These are phyloP conservation scores for Elsinoe arachidis DNA, from an alignment of 2,329 filamentous ascomycete species.

Conservation along the genomic window DNA sequence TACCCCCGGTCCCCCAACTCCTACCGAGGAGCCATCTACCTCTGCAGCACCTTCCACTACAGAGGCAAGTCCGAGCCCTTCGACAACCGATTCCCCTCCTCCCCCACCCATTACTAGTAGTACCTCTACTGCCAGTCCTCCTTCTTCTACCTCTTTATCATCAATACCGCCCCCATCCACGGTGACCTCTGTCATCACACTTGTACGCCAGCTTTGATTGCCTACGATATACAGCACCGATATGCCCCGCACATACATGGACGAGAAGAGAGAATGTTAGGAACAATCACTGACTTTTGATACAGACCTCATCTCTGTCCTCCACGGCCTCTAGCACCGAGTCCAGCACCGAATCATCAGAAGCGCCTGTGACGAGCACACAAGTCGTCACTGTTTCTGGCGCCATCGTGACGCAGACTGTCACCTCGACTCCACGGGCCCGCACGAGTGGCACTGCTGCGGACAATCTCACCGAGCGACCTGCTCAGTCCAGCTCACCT, in stretches of 20 bases:
- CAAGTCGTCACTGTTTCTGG: conserved; percentile 38
- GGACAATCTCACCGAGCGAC: conserved; percentile 17
- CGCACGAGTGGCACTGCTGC: conserved; percentile 15
- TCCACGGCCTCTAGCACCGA: conserved; percentile 1
- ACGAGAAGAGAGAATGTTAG: conserved; percentile 16
- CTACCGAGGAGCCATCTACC: conserved; percentile 18
- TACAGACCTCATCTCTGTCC: conserved; percentile 18
- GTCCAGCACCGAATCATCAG: neutral
- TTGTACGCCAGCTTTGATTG: conserved; percentile 10
- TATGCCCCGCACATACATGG: conserved; percentile 2
- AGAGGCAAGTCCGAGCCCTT: conserved; percentile 17
- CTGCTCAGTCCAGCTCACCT: conserved; percentile 23
- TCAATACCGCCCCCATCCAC: conserved; percentile 14
- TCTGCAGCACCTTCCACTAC: conserved; percentile 7
- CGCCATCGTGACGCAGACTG: conserved; percentile 35
- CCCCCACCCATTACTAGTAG: neutral
- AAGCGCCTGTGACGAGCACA: conserved; percentile 27
- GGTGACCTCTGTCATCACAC: conserved; percentile 10
- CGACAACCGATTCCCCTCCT: conserved; percentile 6
- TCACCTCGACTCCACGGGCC: conserved; percentile 32
- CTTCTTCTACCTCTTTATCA: conserved; percentile 16
- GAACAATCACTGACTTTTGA: conserved; percentile 11
- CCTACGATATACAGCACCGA: conserved; percentile 17
- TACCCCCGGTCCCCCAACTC: conserved; percentile 14
- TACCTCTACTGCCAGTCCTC: neutral